Base-by-base conservation (phyloP, 768 basidiomycete genomes). In the Phylloporus scabripes region DNA sequence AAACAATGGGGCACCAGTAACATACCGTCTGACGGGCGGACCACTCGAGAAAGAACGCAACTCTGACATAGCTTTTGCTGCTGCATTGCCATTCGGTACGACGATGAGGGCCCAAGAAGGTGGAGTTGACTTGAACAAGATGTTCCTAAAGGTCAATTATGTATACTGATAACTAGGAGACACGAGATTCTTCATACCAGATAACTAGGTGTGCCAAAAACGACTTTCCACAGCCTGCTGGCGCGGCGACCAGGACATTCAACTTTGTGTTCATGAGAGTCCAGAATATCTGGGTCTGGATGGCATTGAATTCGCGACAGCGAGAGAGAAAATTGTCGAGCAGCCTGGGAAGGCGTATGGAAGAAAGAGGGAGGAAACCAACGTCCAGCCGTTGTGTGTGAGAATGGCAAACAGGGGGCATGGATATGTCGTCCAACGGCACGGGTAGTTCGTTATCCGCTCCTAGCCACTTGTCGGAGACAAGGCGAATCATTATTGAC, bases 201-300 rank as follows among this genome's bases (percentile, higher is more conserved):
- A 81, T 72, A 1, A 84, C 71, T 38, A 87, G 66, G 52, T 87
- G 80, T 3, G 77, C 85, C 52, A 95, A 60, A 20, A 79, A 72
- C 2, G 89, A 83, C 64, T 95, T 96, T 0, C 94, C 94, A 49
- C 81, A 80, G 12, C 85, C 82, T 4, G 81, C 76, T 2, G 95
- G 93, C 1, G 84, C 87, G 57, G 84, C 87, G 10, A 96, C 56
- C 26, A 97, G 67, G 3, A 81, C 66, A 61, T 93, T 88, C 29
- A 72, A 64, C 34, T 74, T 71, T 3, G 89, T 85, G 59, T 83
- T 80, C 45, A 83, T 69, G 14, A 88, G 57, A 34, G 82, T 80
- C 91, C 95, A 98, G 64, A 88, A 89, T 7, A 79, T 72, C 54
- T 98, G 95, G 0, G 87, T 90, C 62, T 99, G 96, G 1, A 96